Percentiles rank a stretch among this genome's conserved stretches.
Conservation (phyloP, 1,284 basidiomycete genomes). For the Retiboletus flavoniger region DNA sequence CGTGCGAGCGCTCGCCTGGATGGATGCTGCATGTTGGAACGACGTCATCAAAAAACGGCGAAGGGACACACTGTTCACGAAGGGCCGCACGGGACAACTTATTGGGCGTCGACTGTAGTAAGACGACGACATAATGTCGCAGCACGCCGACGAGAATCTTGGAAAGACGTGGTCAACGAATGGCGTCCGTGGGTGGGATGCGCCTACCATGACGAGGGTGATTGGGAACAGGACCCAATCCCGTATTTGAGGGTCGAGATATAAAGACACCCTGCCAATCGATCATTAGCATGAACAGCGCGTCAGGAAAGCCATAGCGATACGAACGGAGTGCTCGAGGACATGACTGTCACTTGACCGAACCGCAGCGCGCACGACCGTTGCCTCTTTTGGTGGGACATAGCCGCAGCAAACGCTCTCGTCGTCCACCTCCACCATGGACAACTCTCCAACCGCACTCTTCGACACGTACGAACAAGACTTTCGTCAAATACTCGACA, state of each 20-base stretch:
- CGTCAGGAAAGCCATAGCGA: slow-evolving; percentile 7
- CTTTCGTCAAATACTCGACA: slow-evolving; percentile 70
- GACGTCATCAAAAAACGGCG: neutral
- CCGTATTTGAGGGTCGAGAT: slow-evolving; percentile 91
- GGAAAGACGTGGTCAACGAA: slow-evolving; percentile 4
- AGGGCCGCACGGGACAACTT: slow-evolving; percentile 74
- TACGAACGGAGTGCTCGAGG: slow-evolving; percentile 41
- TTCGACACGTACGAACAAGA: slow-evolving; percentile 84
- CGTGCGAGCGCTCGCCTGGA: slow-evolving; percentile 80
- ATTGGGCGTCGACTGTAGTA: slow-evolving; percentile 86
- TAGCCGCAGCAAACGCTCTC: slow-evolving; percentile 24
- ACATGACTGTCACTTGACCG: slow-evolving; percentile 35
- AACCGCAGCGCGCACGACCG: neutral
- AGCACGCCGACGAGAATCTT: slow-evolving; percentile 93
- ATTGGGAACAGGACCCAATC: slow-evolving; percentile 97
- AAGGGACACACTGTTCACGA: slow-evolving; percentile 84
- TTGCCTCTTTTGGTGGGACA: slow-evolving; percentile 33
- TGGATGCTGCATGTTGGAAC: slow-evolving; percentile 1
- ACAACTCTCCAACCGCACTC: slow-evolving; percentile 72
- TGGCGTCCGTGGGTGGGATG: neutral
- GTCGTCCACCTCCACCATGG: slow-evolving; percentile 47
- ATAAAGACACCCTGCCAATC: slow-evolving; percentile 64
- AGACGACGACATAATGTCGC: slow-evolving; percentile 87
- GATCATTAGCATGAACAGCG: slow-evolving; percentile 13
- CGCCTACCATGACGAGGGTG: slow-evolving; percentile 90